A percentile compares a stretch with the other conserved stretches of the same genome.
Evolutionary conservation across 1,284 basidiomycete species (phyloP).

Genomic region (Ceratobasidium sp.): DNA sequence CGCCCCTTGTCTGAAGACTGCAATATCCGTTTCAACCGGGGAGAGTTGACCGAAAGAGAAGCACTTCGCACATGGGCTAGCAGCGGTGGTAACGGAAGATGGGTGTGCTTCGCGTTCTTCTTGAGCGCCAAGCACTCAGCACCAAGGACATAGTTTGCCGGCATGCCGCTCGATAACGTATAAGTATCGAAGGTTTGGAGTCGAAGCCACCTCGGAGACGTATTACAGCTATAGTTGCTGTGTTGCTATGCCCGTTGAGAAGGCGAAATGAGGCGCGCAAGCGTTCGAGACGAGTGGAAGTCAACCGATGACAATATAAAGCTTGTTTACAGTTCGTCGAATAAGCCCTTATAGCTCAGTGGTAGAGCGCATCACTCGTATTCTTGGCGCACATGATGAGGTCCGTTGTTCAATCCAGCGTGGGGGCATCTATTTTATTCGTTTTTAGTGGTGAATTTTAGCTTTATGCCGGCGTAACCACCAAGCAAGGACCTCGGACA

Average conservation of each 20-base stretch:
- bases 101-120: too few species aligned
- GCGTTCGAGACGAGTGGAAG: too few species aligned
- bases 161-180: neutral
- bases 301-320: too few species aligned
- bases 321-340: too few species aligned
- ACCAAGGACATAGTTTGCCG: neutral
- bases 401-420: constrained; percentile 42
- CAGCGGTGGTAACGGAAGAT: neutral
- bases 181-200: neutral
- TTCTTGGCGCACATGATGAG: constrained; percentile 1
- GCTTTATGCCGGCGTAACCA: too few species aligned
- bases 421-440: constrained; percentile 33
- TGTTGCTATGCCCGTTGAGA: neutral
- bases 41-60: neutral
- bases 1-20: neutral
- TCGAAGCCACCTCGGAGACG: neutral
- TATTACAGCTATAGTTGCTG: neutral
- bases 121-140: neutral
- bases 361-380: constrained; percentile 45
- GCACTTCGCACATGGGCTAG: neutral
- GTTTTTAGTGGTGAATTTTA: too few species aligned
- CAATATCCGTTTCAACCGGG: neutral
- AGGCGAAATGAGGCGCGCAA: too few species aligned
- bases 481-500: too few species aligned
- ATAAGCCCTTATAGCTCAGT: constrained; percentile 44